Conservation (phyloP, 2,329 filamentous ascomycete genomes). For the Cladosporium austrohemisphaericum region DNA sequence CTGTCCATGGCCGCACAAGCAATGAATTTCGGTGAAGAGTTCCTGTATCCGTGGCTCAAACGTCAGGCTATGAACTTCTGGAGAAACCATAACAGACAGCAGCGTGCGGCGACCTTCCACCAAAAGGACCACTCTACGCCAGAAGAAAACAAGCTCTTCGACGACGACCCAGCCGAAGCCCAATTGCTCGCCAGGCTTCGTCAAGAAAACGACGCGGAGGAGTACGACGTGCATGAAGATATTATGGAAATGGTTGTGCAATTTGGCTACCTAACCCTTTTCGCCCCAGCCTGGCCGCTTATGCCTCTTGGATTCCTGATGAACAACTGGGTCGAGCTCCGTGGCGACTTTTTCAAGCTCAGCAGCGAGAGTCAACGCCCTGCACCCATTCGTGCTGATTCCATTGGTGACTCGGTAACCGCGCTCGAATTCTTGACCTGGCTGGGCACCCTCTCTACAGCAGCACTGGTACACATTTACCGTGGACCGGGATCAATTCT, state of each 20-base stretch:
- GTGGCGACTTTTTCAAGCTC: constrained; percentile 92
- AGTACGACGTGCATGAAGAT: constrained; percentile 91
- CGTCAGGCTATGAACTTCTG: constrained; percentile 60
- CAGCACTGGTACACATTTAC: constrained; percentile 83
- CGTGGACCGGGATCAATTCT: constrained; percentile 67
- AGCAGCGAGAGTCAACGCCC: constrained; percentile 84
- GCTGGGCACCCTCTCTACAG: constrained; percentile 83
- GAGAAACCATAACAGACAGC: constrained; percentile 64
- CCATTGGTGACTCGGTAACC: constrained; percentile 88
- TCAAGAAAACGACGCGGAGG: constrained; percentile 73
- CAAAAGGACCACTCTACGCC: constrained; percentile 53
- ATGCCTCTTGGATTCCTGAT: constrained; percentile 81
- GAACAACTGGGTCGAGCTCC: constrained; percentile 95
- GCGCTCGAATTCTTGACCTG: constrained; percentile 86
- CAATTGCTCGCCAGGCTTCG: constrained; percentile 77
- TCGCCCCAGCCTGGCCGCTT: constrained; percentile 93
- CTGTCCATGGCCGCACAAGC: constrained; percentile 92
- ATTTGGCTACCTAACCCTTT: constrained; percentile 83
- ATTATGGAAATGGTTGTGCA: constrained; percentile 86
- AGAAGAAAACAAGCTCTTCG: constrained; percentile 43
- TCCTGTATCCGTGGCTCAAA: constrained; percentile 80
- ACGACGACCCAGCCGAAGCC: constrained; percentile 72
- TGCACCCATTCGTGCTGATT: constrained; percentile 83
- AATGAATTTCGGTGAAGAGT: constrained; percentile 79
- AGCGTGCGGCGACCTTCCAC: constrained; percentile 76